Base-by-base conservation (phyloP, 805 yeast species). In the Lachancea fermentati region DNA sequence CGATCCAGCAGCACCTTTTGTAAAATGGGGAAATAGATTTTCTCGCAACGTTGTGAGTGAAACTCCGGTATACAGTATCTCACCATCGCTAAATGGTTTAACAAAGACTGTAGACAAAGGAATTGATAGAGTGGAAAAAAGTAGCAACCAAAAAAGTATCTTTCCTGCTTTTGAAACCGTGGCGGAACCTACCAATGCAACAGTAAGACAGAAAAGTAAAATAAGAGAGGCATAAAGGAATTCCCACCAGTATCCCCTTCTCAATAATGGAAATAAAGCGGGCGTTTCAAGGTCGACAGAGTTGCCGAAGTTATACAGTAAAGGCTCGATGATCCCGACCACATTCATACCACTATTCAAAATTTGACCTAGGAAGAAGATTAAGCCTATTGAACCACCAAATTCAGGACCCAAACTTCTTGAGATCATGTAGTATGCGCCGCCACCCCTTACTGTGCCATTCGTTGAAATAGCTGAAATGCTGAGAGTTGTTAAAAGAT, bases 371-470 rank as follows among this genome's bases (percentile, higher is more conserved):
- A 93, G 71, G 56, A 83, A 94, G 60, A 93, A 93, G 17, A 93
- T 91, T 19, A 93, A 71, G 1, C 99, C 99, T 48, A 93, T 91
- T 3, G 96, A 84, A 3, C 98, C 98, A 19, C 99, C 99, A 63
- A 93, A 93, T 59, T 93, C 99, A 3, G 97, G 96, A 0, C 99
- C 99, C 45, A 93, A 67, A 25, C 95, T 82, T 50, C 99, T 72
- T 25, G 95, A 84, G 44, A 93, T 87, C 97, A 93, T 93, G 55
- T 88, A 93, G 59, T 93, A 93, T 0, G 97, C 97, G 35, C 99
- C 99, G 12, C 99, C 99, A 11, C 97, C 97, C 50, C 88, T 76
- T 2, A 93, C 97, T 0, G 95, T 87, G 16, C 99, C 99, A 57
- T 93, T 93, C 2, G 99, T 93, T 2, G 97, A 87, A 45, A 93